phyloP scores from a whole-genome alignment of 2,329 filamentous ascomycete species.

The Fulvia fulva region DNA sequence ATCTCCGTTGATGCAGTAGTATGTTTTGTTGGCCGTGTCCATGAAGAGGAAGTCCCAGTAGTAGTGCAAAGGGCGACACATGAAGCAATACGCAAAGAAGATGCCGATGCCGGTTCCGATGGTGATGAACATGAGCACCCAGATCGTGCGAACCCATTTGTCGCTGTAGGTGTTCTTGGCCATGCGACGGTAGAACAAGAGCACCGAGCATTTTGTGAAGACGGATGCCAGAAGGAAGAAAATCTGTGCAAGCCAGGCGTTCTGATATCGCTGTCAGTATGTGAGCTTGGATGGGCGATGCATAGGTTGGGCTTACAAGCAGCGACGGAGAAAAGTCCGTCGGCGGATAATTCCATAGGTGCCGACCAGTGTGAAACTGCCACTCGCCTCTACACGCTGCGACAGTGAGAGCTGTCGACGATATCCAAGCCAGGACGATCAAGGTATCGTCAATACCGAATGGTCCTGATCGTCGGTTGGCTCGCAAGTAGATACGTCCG shows the following conservation, averaged over 20 bases:
- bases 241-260: slow-evolving; percentile 20
- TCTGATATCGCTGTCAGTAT: slow-evolving; percentile 7
- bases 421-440: slow-evolving; percentile 18
- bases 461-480: slow-evolving; percentile 20
- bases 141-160: slow-evolving; percentile 16
- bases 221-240: slow-evolving; percentile 19
- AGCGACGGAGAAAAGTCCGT: not conserved
- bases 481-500: slow-evolving; percentile 23
- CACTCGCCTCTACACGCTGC: slow-evolving; percentile 12
- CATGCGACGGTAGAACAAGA: slow-evolving; percentile 27
- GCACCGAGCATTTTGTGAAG: slow-evolving; percentile 24
- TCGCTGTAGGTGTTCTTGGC: slow-evolving; percentile 12
- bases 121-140: slow-evolving; percentile 19
- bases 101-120: slow-evolving; percentile 13
- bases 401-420: slow-evolving; percentile 17
- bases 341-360: slow-evolving; percentile 22
- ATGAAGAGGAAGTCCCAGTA: slow-evolving; percentile 20
- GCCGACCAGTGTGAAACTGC: slow-evolving; percentile 15
- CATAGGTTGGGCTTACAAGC: slow-evolving; percentile 6
- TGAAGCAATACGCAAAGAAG: slow-evolving; percentile 17
- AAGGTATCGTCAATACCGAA: slow-evolving; percentile 27
- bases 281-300: slow-evolving; percentile 6
- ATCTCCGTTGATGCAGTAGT: slow-evolving; percentile 14
- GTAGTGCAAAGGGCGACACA: slow-evolving; percentile 20
- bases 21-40: not conserved